phyloP scores from a whole-genome alignment of 2,329 filamentous ascomycete species.

The Cadophora gregata region DNA sequence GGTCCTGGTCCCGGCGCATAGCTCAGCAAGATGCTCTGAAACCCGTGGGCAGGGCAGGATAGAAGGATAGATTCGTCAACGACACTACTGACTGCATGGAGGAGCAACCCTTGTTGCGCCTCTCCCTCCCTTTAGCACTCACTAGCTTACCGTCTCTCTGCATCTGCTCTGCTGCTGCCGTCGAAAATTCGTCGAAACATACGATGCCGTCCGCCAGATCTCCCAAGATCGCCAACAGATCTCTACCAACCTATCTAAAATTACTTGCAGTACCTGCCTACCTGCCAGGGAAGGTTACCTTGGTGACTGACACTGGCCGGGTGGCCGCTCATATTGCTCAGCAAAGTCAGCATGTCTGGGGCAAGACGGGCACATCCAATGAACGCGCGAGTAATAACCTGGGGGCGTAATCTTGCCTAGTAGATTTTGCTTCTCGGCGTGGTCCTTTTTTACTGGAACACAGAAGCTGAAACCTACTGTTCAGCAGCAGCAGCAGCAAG shows the following conservation, averaged over 20 bases:
- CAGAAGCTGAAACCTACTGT: constrained; percentile 5
- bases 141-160: constrained; percentile 7
- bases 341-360: background rate
- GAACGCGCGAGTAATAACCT: background rate
- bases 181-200: background rate
- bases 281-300: too few species aligned
- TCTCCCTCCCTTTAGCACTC: too few species aligned
- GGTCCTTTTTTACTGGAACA: constrained; percentile 1
- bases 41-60: background rate
- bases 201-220: background rate
- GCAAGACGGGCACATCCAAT: constrained; percentile 3
- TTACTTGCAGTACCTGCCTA: too few species aligned
- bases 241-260: too few species aligned
- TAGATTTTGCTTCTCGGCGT: constrained; percentile 7
- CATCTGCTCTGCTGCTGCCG: constrained; percentile 1
- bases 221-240: background rate
- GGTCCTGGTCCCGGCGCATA: constrained; percentile 4
- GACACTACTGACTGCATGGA: background rate
- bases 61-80: background rate
- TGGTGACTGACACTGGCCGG: too few species aligned
- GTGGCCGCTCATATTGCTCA: background rate
- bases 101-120: background rate
- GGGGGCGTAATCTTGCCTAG: constrained; percentile 14
- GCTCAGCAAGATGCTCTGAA: constrained; percentile 8
- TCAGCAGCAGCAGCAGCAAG: background rate